A percentile compares a stretch with the other conserved stretches of the same genome.
Conservation (phyloP, 202 grass and related monocot species). For the Thinopyrum obtusiflorum region DNA sequence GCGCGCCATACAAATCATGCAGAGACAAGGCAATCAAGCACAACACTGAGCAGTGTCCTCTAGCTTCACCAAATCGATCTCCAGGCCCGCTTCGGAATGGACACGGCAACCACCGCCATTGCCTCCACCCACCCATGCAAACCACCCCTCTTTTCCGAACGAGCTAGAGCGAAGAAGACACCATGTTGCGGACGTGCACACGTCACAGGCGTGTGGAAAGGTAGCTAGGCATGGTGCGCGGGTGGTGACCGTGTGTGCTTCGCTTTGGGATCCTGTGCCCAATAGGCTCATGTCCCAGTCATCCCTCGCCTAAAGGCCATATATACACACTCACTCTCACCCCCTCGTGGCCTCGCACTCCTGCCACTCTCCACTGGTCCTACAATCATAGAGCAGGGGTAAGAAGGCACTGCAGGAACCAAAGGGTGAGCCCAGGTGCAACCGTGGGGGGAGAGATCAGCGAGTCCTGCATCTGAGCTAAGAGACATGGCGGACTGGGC, state of each 20-base stretch:
- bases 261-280: background rate
- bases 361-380: background rate
- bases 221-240: background rate
- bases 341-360: background rate
- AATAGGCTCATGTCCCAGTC: too few species aligned
- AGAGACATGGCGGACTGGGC: slow-evolving; percentile 70
- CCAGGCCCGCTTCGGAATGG: background rate
- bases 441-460: background rate
- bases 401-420: too few species aligned
- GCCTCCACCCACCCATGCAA: background rate
- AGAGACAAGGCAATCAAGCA: background rate
- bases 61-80: background rate
- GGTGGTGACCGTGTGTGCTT: background rate
- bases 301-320: slow-evolving; percentile 12
- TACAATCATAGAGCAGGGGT: background rate
- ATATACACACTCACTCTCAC: background rate
- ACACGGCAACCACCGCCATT: background rate
- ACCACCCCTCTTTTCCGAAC: background rate
- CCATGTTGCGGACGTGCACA: background rate
- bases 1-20: background rate
- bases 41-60: background rate
- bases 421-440: background rate
- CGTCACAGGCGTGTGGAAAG: background rate
- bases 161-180: background rate
- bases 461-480: background rate